phyloP scores from a whole-genome alignment of 2,329 filamentous ascomycete genomes.

The Penicillium occitanis region DNA sequence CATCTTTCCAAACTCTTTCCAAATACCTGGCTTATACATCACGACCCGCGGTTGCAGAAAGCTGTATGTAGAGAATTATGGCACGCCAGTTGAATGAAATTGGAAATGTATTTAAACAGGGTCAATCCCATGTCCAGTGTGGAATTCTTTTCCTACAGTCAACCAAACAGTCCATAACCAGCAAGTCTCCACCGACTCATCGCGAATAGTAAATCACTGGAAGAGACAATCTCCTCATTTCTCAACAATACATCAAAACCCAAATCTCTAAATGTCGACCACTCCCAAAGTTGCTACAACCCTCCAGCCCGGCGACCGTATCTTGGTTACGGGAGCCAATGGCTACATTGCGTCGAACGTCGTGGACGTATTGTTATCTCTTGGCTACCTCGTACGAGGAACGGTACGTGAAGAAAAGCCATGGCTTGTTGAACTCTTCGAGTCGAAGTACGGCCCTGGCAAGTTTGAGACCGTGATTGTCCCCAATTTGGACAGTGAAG shows the following conservation, averaged over 20 bases:
- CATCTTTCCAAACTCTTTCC: no score
- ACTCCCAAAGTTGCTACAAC: conserved; percentile 4
- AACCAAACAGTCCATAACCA: background rate
- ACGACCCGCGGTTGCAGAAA: background rate
- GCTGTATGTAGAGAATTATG: background rate
- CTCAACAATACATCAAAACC: background rate
- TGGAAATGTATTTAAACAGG: background rate
- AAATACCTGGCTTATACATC: background rate
- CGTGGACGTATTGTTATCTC: conserved; percentile 41
- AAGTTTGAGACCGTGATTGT: conserved; percentile 43
- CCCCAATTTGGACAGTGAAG: conserved; percentile 37
- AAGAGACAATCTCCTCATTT: no score
- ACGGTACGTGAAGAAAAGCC: conserved; percentile 42
- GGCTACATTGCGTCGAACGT: conserved; percentile 50
- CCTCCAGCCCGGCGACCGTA: conserved; percentile 32
- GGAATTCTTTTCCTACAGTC: background rate
- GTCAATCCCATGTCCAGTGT: background rate
- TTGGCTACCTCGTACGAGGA: conserved; percentile 49
- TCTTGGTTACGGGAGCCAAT: conserved; percentile 51
- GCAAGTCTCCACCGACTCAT: background rate
- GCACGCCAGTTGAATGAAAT: no score
- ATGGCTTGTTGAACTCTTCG: conserved; percentile 39
- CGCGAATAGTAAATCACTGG: background rate
- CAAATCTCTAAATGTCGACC: background rate
- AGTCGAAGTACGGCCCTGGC: conserved; percentile 28